phyloP scores from a whole-genome alignment of 352 stramenopile genomes.

The Pilasporangium apinafurcum region DNA sequence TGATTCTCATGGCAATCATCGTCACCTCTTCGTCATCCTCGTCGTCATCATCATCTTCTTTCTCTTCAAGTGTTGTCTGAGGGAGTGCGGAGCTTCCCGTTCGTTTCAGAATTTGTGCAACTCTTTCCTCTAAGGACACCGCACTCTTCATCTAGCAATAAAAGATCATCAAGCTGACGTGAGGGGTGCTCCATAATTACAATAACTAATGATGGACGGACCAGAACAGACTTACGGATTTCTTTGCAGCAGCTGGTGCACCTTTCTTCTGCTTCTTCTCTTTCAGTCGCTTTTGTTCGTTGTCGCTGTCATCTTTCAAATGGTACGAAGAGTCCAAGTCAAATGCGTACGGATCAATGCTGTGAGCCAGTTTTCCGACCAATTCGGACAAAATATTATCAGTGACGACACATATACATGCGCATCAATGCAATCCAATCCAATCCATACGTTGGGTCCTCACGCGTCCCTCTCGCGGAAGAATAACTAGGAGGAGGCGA shows the following conservation, averaged over 20 bases:
- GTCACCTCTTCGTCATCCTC: slow-evolving; percentile 7
- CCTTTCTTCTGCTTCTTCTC: slow-evolving; percentile 4
- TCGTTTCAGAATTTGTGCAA: slow-evolving; percentile 71
- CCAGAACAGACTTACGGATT: too few species aligned
- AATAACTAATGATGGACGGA: too few species aligned
- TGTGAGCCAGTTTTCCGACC: slow-evolving; percentile 4
- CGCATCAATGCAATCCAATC: not conserved
- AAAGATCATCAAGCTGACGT: too few species aligned
- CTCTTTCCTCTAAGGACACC: slow-evolving; percentile 62
- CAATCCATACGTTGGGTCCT: slow-evolving; percentile 18
- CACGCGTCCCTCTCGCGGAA: slow-evolving; percentile 9
- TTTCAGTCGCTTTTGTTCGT: slow-evolving; percentile 4
- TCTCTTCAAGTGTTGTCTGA: slow-evolving; percentile 7
- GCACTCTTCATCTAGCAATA: slow-evolving; percentile 20
- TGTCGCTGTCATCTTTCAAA: slow-evolving; percentile 11
- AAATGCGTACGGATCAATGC: slow-evolving; percentile 69
- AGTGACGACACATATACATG: not conserved
- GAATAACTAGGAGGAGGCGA: slow-evolving; percentile 55
- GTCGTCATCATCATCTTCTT: slow-evolving; percentile 12
- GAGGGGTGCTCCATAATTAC: too few species aligned
- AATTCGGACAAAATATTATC: not conserved
- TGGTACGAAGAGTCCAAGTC: slow-evolving; percentile 40
- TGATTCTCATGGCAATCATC: too few species aligned
- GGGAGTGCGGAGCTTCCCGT: slow-evolving; percentile 51
- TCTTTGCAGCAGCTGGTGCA: too few species aligned